phyloP scores from a whole-genome alignment of 2,329 filamentous ascomycete genomes.

The Zasmidium angulare region DNA sequence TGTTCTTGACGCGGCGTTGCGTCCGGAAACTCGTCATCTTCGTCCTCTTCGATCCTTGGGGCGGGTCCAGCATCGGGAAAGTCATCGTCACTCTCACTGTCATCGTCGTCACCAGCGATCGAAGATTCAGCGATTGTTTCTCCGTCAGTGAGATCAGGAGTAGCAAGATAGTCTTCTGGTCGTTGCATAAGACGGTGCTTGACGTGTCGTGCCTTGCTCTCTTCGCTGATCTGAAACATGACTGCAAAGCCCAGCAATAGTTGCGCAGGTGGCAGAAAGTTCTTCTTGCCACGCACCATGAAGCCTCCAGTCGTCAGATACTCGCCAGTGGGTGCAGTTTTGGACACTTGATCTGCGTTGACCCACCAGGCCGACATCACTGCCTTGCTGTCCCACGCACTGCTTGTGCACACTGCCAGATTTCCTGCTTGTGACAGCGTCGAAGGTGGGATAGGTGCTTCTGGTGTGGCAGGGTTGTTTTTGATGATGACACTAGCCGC shows the following conservation, averaged over 20 bases:
- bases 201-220: conserved; percentile 76
- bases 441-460: conserved; percentile 86
- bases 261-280: conserved; percentile 83
- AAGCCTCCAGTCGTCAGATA: conserved; percentile 78
- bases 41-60: conserved; percentile 26
- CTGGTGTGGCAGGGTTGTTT: conserved; percentile 73
- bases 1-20: conserved; percentile 21
- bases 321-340: conserved; percentile 76
- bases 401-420: conserved; percentile 79
- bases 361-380: conserved; percentile 98
- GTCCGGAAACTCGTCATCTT: conserved; percentile 44
- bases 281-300: conserved; percentile 81
- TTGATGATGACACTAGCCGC: conserved; percentile 87
- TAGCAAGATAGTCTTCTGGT: conserved; percentile 22
- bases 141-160: conserved; percentile 32
- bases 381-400: conserved; percentile 94
- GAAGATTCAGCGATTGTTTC: conserved; percentile 33
- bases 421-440: conserved; percentile 89
- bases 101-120: conserved; percentile 31
- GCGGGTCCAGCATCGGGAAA: conserved; percentile 25
- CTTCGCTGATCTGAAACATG: conserved; percentile 84
- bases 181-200: conserved; percentile 64
- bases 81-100: conserved; percentile 43
- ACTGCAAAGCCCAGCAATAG: conserved; percentile 84
- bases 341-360: conserved; percentile 83